These are phyloP conservation scores for Ophiostoma piceae DNA, from an alignment of 2,329 filamentous ascomycete genomes.

Conservation along the genomic window DNA sequence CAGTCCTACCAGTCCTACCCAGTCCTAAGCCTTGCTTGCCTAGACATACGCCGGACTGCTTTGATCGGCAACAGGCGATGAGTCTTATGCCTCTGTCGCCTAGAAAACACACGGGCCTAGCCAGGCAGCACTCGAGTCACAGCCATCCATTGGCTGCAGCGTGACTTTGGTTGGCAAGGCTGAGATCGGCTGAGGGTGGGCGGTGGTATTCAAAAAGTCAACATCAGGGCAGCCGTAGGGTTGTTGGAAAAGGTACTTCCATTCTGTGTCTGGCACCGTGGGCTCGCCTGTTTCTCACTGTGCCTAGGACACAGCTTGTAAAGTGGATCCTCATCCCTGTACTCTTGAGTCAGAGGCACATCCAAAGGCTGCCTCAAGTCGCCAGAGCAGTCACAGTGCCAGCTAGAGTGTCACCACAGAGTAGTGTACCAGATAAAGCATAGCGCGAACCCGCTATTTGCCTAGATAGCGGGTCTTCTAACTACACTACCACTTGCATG, in stretches of 20 bases:
- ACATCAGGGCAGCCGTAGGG: not conserved
- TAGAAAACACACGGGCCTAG: not conserved
- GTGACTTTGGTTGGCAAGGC: not conserved
- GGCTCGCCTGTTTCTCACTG: not conserved
- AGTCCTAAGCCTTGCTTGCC: not conserved
- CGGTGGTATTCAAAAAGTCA: not conserved
- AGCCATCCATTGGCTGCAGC: not conserved
- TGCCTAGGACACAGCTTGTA: not conserved
- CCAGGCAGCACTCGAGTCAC: constrained; percentile 2
- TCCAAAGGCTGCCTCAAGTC: not conserved
- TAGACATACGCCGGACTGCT: not conserved
- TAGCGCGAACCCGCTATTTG: not conserved
- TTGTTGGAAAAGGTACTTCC: constrained; percentile 7
- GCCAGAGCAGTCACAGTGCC: not conserved
- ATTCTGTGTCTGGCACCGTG: not conserved
- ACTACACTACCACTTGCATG: constrained; percentile 11
- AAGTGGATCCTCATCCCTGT: not conserved
- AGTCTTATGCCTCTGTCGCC: not conserved
- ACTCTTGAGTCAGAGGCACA: not conserved
- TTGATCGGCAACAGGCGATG: not conserved
- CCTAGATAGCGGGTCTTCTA: constrained; percentile 11
- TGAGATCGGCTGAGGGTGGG: not conserved
- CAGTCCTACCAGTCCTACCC: not conserved
- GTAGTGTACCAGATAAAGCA: not conserved
- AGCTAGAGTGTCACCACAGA: not conserved